Percentiles rank a stretch among this genome's conserved stretches.
These are phyloP conservation scores for Leucocoprinus gongylophorus DNA, from an alignment of 1,284 basidiomycete species.

Conservation along the genomic window DNA sequence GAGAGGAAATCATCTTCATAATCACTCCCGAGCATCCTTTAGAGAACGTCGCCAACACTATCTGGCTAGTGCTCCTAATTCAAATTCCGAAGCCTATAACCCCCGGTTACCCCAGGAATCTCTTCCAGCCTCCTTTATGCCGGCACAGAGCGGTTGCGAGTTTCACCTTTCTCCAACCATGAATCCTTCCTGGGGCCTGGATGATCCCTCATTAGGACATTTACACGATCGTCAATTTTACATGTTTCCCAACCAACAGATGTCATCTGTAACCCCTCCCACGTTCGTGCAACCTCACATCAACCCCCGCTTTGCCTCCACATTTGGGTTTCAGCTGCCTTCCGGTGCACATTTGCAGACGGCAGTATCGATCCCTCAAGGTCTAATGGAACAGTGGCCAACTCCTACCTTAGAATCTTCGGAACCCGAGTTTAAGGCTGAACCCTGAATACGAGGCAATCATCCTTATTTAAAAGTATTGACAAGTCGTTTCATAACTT, in stretches of 20 bases:
- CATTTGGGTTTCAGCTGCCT: slow-evolving; percentile 39
- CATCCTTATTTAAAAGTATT: background rate
- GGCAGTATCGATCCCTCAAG: background rate
- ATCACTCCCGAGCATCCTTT: background rate
- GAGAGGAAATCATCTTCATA: slow-evolving; percentile 20
- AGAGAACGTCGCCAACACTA: background rate
- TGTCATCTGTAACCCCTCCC: slow-evolving; percentile 1
- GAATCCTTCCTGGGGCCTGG: slow-evolving; percentile 11
- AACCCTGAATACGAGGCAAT: background rate
- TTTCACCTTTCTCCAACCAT: background rate
- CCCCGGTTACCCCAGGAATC: slow-evolving; percentile 9
- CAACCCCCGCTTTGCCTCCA: slow-evolving; percentile 64
- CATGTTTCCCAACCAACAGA: slow-evolving; percentile 4
- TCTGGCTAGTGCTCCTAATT: background rate
- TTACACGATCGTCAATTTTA: slow-evolving; percentile 6
- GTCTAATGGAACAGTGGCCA: slow-evolving; percentile 3
- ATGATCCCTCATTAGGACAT: background rate
- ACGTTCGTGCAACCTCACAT: slow-evolving; percentile 69
- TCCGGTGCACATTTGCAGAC: background rate
- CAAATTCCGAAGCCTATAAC: slow-evolving; percentile 4
- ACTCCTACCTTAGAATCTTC: background rate
- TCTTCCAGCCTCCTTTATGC: background rate
- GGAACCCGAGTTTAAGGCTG: background rate
- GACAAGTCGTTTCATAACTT: too few relatives aligned
- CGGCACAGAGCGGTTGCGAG: background rate